Conservation (phyloP, 1,284 basidiomycete species). For the Salmacisia buchloeana region DNA sequence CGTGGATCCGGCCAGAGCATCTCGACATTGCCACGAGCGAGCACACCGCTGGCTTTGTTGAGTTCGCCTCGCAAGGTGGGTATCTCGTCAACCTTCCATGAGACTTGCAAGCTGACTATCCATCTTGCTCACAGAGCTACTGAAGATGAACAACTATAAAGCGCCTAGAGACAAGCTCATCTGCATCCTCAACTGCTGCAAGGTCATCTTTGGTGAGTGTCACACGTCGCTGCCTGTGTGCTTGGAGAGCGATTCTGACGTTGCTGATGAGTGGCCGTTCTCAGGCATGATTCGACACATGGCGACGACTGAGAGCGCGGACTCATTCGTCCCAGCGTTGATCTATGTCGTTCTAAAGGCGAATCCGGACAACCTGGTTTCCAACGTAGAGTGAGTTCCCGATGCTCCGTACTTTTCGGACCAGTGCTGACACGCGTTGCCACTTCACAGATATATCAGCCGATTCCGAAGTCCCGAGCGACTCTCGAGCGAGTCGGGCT, state of each 20-base stretch:
- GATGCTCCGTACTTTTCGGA: not conserved
- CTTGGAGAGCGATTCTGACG: slow-evolving; percentile 8
- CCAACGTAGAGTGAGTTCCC: slow-evolving; percentile 68
- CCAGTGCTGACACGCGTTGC: not conserved
- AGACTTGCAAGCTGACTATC: not conserved
- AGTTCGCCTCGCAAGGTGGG: slow-evolving; percentile 83
- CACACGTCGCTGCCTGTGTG: not conserved
- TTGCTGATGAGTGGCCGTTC: slow-evolving; percentile 8
- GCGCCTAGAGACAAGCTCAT: slow-evolving; percentile 96
- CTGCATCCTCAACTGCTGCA: slow-evolving; percentile 95
- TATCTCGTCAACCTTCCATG: slow-evolving; percentile 26
- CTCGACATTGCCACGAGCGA: slow-evolving; percentile 60
- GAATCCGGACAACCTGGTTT: slow-evolving; percentile 85
- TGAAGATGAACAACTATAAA: slow-evolving; percentile 98
- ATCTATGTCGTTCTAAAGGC: slow-evolving; percentile 91
- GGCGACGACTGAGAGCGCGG: slow-evolving; percentile 54
- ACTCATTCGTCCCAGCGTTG: slow-evolving; percentile 87
- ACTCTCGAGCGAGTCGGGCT: slow-evolving; percentile 88
- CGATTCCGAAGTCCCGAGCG: slow-evolving; percentile 86
- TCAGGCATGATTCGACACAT: slow-evolving; percentile 19
- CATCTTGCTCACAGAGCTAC: slow-evolving; percentile 52
- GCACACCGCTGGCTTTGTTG: slow-evolving; percentile 68
- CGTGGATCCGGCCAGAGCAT: slow-evolving; percentile 82
- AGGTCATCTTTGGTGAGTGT: slow-evolving; percentile 82
- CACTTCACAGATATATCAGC: slow-evolving; percentile 62